Conservation (phyloP, 192 early-diverging fungal genomes). For the Coemansia pectinata region DNA sequence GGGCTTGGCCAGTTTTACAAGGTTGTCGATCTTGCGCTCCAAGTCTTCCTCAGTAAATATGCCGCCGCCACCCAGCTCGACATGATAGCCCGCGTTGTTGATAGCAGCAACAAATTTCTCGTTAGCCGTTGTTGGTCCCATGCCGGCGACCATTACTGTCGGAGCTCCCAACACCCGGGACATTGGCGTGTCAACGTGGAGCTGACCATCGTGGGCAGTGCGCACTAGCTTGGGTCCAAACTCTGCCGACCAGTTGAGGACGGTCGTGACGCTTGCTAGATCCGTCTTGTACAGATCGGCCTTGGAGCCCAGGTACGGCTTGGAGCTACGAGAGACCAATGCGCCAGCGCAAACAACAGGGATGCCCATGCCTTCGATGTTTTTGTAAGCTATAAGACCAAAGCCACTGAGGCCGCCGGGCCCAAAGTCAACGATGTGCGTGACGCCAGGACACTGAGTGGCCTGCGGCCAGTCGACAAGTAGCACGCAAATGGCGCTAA, state of each 20-base stretch:
- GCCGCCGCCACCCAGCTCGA: conserved; percentile 90
- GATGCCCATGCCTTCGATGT: conserved; percentile 87
- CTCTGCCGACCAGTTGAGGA: conserved; percentile 82
- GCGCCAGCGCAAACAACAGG: conserved; percentile 45
- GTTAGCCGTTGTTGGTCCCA: conserved; percentile 86
- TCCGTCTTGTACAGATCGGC: conserved; percentile 72
- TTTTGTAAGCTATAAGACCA: conserved; percentile 80
- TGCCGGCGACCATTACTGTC: conserved; percentile 95
- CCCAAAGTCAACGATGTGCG: conserved; percentile 95
- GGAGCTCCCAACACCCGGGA: conserved; percentile 80
- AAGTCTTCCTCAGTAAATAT: conserved; percentile 78
- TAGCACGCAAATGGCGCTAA: conserved; percentile 68
- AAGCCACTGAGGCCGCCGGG: conserved; percentile 85
- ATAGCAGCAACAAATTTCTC: conserved; percentile 79
- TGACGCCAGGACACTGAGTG: conserved; percentile 57
- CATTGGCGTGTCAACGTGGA: conserved; percentile 90
- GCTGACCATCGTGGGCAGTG: conserved; percentile 51
- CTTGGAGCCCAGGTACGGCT: conserved; percentile 69
- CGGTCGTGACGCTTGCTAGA: conserved; percentile 66
- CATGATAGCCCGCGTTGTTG: conserved; percentile 88
- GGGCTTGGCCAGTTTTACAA: conserved; percentile 69
- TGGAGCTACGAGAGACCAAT: conserved; percentile 10
- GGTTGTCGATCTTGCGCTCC: conserved; percentile 68
- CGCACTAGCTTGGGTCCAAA: conserved; percentile 83
- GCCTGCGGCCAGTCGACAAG: conserved; percentile 64